Base-by-base conservation (phyloP, 176 grass and related monocot species). In the Elaeis guineensis region DNA sequence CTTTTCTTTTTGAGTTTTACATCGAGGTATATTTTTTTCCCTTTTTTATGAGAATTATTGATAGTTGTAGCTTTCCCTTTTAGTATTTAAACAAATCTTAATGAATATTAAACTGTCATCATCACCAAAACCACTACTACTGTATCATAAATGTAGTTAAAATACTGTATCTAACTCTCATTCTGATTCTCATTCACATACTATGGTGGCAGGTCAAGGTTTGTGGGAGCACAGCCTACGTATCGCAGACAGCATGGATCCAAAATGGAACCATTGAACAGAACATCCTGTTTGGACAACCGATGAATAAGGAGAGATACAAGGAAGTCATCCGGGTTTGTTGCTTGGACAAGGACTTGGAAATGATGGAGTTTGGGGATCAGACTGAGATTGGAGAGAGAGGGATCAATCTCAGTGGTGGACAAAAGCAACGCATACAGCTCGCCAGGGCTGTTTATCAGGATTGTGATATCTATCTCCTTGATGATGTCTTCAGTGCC, bases 321-420 rank as follows among this genome's bases (percentile, higher is more conserved):
- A 83, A 78, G 70, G 79, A 92, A 70, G 84, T 74, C 6, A 86
- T 92, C 57, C 64, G 71, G 59, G 93, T 98, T 14, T 98, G 93
- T 67, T 92, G 87, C 75, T 76, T 98, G 67, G 81, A 92, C 67
- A 98, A 86, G 71, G 93, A 98, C 72, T 20, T 98, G 23, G 93
- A 98, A 73, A 92, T 98, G 87, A 98, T 98, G 93, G 93, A 98
- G 76, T 98, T 98, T 57, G 93, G 93, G 16, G 93, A 98, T 50
- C 93, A 98, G 76, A 98, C 93, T 0, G 93, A 98, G 93, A 98
- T 98, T 16, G 93, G 93, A 1, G 93, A 98, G 67, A 83, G 93
- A 11, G 93, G 93, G 16, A 98, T 98, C 69, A 98, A 98, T 67
- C 84, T 98, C 26, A 98, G 93, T 19, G 93, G 93, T 5, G 93